Base-by-base conservation (phyloP, 371 early-diverging fungal genomes). In the Parasitella parasitica region DNA sequence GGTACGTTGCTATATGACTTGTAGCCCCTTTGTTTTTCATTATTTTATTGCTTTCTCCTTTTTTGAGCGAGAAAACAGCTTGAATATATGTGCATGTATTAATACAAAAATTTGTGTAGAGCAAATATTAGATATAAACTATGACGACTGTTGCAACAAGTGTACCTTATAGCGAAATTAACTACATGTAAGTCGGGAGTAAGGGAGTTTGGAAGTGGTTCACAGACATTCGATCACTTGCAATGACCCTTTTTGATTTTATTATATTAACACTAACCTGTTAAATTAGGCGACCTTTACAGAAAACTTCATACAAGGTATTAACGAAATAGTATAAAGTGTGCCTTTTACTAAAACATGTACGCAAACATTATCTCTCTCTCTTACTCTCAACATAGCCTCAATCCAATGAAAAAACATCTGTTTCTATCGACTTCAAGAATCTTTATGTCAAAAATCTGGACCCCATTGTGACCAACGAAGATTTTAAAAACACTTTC, bases 391-490 rank as follows among this genome's bases (percentile, higher is more conserved):
- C 11, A 32, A 46, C 20, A 22, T 13, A 55, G 52, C 39, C 6
- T 20, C 52, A 61, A 26, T 36, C 48, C n/a, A 53, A 57, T 32
- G 67, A 55, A 41, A 27, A 51, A 28, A 59, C 49, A 12, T 22
- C 24, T 6, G 62, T 64, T 12, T 66, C 38, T 50, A 52, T 76
- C 18, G 76, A 76, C 49, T 67, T 52, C 38, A 66, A 61, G 57
- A 80, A 80, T 30, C 54, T 80, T 1, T 80, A 78, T 49, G 76
- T 80, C 57, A 80, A 80, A 37, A 80, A 80, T 57, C 61, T 80
- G 11, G 81, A 80, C 53, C 57, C 71, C 24, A 67, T 63, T 24
- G 66, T 78, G 9, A 67, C 71, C 28, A 77, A 73, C 35, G 69
- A 63, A 2, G 81, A 80, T 24, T 59, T 80, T 4, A 74, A 72